A percentile compares a stretch with the other conserved stretches of the same genome.
Conservation (phyloP, 1,284 basidiomycete species). For the Sanguinoderma infundibulare region DNA sequence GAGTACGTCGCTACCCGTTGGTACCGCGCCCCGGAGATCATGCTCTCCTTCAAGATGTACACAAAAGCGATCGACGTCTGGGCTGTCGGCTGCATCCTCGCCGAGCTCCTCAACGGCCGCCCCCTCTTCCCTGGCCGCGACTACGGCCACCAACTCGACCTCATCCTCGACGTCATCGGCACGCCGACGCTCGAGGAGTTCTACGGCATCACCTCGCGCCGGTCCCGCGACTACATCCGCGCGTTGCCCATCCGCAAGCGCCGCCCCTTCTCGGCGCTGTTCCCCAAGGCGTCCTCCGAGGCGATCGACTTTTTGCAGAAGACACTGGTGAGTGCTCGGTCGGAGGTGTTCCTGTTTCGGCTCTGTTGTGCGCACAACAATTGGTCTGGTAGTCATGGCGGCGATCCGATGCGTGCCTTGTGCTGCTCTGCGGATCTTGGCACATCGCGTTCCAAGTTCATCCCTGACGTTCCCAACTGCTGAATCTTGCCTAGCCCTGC, state of each 20-base stretch:
- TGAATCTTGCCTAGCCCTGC: not conserved
- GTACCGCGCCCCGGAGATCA: slow-evolving; percentile 89
- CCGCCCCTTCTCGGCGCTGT: slow-evolving; percentile 61
- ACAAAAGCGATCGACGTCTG: slow-evolving; percentile 83
- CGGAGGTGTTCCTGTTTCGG: not conserved
- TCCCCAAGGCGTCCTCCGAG: slow-evolving; percentile 72
- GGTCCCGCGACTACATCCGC: slow-evolving; percentile 86
- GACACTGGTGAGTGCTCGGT: slow-evolving; percentile 69
- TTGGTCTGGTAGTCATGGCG: not conserved
- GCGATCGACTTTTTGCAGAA: slow-evolving; percentile 86
- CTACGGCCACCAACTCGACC: slow-evolving; percentile 85
- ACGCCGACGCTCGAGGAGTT: slow-evolving; percentile 90
- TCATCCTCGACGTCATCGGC: slow-evolving; percentile 88
- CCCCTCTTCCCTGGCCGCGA: slow-evolving; percentile 90
- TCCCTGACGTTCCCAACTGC: not conserved
- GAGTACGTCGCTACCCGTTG: slow-evolving; percentile 86
- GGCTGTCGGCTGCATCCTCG: slow-evolving; percentile 89
- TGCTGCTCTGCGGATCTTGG: not conserved
- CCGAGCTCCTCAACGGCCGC: slow-evolving; percentile 82
- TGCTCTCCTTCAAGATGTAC: slow-evolving; percentile 90
- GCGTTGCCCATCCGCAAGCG: slow-evolving; percentile 75
- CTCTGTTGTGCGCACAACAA: not conserved
- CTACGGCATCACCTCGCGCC: slow-evolving; percentile 82
- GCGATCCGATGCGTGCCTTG: not conserved
- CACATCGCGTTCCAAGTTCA: not conserved